Evolutionary conservation across 1,284 basidiomycete species (phyloP).

Genomic region (Ganoderma lucidum): DNA sequence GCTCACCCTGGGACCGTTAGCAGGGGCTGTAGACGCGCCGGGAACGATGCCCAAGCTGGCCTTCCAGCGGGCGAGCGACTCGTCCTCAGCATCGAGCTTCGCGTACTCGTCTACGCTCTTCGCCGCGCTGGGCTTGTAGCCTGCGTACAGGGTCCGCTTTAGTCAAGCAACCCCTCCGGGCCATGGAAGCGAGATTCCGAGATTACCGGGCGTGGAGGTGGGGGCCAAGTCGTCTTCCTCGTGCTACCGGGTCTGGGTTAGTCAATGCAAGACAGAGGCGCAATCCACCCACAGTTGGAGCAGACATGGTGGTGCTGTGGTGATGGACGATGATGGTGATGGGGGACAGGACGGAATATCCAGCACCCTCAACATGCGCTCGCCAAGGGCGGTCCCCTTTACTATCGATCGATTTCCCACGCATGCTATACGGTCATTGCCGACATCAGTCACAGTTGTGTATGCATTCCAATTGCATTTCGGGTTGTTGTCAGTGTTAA

Average conservation of each 20-base stretch:
- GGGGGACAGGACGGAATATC: conserved; percentile 18
- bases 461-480: conserved; percentile 6
- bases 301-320: conserved; percentile 29
- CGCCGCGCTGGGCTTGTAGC: conserved; percentile 74
- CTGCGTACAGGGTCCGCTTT: conserved; percentile 45
- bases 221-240: conserved; percentile 76
- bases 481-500: neutral
- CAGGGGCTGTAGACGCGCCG: conserved; percentile 48
- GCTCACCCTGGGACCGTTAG: conserved; percentile 69
- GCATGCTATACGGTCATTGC: conserved; percentile 41
- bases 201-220: conserved; percentile 67
- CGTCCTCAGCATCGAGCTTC: conserved; percentile 84
- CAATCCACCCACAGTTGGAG: conserved; percentile 28
- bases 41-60: conserved; percentile 86
- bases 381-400: conserved; percentile 30
- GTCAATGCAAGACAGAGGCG: conserved; percentile 15
- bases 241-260: conserved; percentile 42
- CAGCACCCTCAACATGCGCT: conserved; percentile 23
- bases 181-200: conserved; percentile 19
- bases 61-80: conserved; percentile 90
- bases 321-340: conserved; percentile 34
- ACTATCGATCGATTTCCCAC: conserved; percentile 48
- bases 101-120: conserved; percentile 79
- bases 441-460: conserved; percentile 30
- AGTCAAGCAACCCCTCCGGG: conserved; percentile 3